These are phyloP conservation scores for Barnettozyma siamensis DNA, from an alignment of 805 yeast genomes.

Conservation along the genomic window DNA sequence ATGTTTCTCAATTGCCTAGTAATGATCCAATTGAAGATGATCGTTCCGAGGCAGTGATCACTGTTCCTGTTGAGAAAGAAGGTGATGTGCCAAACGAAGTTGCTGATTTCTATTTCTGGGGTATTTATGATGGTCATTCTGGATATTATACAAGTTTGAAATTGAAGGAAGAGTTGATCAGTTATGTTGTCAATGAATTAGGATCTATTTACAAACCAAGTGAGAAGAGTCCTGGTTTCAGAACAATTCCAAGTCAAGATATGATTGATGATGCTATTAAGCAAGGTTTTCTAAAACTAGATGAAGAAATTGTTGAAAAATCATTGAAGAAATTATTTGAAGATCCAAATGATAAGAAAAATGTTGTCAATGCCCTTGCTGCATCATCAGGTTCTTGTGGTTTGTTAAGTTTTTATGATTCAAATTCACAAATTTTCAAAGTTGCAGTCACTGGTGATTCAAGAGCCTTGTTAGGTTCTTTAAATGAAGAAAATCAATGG, in stretches of 20 bases:
- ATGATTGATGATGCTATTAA: slow-evolving; percentile 74
- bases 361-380: slow-evolving; percentile 67
- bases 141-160: slow-evolving; percentile 93
- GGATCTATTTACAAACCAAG: slow-evolving; percentile 57
- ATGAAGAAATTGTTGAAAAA: slow-evolving; percentile 77
- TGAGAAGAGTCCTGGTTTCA: slow-evolving; percentile 36
- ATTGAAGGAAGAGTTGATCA: slow-evolving; percentile 72
- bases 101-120: slow-evolving; percentile 91
- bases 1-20: slow-evolving; percentile 82
- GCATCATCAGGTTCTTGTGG: slow-evolving; percentile 97
- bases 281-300: slow-evolving; percentile 75
- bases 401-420: slow-evolving; percentile 78
- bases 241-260: slow-evolving; percentile 62
- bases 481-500: slow-evolving; percentile 66
- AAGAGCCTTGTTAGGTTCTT: slow-evolving; percentile 79
- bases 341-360: slow-evolving; percentile 53
- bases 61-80: slow-evolving; percentile 43
- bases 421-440: slow-evolving; percentile 60
- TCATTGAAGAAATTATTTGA: slow-evolving; percentile 65
- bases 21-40: slow-evolving; percentile 95
- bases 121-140: slow-evolving; percentile 94
- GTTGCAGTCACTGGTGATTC: slow-evolving; percentile 98
- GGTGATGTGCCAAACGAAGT: slow-evolving; percentile 18
- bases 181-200: slow-evolving; percentile 70
- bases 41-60: slow-evolving; percentile 74